Percentiles rank a stretch among this genome's conserved stretches.
Evolutionary conservation across 768 basidiomycete genomes (phyloP).

Genomic region (Mycena albidolilacea): DNA sequence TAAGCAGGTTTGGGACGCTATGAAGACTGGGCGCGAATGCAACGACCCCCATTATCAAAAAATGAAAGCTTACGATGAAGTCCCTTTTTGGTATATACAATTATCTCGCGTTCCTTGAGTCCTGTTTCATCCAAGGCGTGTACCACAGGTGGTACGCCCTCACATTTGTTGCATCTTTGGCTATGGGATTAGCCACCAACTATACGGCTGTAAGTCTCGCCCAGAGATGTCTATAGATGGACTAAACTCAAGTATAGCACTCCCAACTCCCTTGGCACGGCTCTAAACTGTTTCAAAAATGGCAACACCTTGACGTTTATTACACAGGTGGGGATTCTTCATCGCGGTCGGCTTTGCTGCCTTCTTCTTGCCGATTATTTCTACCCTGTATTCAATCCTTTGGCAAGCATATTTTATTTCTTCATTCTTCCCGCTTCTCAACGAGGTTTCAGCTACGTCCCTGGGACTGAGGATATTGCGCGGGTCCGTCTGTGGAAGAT

Average conservation of each 20-base stretch:
- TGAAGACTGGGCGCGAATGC: slow-evolving; percentile 54
- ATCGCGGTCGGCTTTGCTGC: slow-evolving; percentile 67
- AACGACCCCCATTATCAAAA: slow-evolving; percentile 71
- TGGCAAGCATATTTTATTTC: slow-evolving; percentile 45
- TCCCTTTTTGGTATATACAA: slow-evolving; percentile 36
- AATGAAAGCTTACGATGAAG: slow-evolving; percentile 60
- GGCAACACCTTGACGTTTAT: neutral
- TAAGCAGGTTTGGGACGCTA: slow-evolving; percentile 60
- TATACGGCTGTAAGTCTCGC: slow-evolving; percentile 56
- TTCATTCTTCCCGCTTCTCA: slow-evolving; percentile 8
- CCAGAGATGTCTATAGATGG: neutral
- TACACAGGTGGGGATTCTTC: slow-evolving; percentile 63
- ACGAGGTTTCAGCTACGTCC: slow-evolving; percentile 27
- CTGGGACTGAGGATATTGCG: slow-evolving; percentile 48
- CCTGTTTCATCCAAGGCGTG: slow-evolving; percentile 48
- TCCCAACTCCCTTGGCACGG: slow-evolving; percentile 42
- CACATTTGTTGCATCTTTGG: slow-evolving; percentile 59
- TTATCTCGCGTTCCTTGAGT: slow-evolving; percentile 37
- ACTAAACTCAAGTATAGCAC: slow-evolving; percentile 15
- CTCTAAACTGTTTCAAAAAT: neutral
- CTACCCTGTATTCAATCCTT: slow-evolving; percentile 68
- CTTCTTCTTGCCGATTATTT: slow-evolving; percentile 66
- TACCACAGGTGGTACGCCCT: slow-evolving; percentile 64
- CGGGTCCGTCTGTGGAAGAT: slow-evolving; percentile 39
- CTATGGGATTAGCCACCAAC: slow-evolving; percentile 67